Conservation (phyloP, 2,329 filamentous ascomycete species). For the Fusarium pilosicola region DNA sequence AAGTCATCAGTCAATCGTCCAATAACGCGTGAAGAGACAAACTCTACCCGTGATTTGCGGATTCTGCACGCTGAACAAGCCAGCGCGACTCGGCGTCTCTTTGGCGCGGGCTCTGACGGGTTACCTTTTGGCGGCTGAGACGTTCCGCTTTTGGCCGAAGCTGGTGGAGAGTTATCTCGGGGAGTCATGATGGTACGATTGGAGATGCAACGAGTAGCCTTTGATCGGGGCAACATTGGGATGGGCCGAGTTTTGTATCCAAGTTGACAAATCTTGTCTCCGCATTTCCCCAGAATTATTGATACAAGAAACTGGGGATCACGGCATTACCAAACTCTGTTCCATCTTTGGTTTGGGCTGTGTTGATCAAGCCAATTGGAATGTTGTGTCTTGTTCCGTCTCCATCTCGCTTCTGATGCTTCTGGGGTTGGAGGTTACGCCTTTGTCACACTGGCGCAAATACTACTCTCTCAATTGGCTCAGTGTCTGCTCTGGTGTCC, state of each 20-base stretch:
- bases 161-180: not conserved
- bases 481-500: not conserved
- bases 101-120: not conserved
- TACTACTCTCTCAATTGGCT: not conserved
- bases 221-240: constrained; percentile 9
- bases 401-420: not conserved
- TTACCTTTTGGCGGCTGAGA: not conserved
- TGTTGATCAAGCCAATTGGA: not conserved
- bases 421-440: not conserved
- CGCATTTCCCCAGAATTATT: not conserved
- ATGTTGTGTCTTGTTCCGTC: not conserved
- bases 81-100: constrained; percentile 1
- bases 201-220: not conserved
- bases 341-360: not conserved
- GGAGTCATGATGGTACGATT: not conserved
- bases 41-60: constrained; percentile 2
- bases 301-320: not conserved
- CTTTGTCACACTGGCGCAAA: not conserved
- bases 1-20: accelerated
- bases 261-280: not conserved
- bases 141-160: not conserved
- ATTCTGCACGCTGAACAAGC: constrained; percentile 9
- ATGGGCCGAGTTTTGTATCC: constrained; percentile 6
- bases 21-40: not conserved
- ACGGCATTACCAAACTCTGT: not conserved